Evolutionary conservation across 2,329 filamentous ascomycete genomes (phyloP).

Genomic region (Aureobasidium sp.): DNA sequence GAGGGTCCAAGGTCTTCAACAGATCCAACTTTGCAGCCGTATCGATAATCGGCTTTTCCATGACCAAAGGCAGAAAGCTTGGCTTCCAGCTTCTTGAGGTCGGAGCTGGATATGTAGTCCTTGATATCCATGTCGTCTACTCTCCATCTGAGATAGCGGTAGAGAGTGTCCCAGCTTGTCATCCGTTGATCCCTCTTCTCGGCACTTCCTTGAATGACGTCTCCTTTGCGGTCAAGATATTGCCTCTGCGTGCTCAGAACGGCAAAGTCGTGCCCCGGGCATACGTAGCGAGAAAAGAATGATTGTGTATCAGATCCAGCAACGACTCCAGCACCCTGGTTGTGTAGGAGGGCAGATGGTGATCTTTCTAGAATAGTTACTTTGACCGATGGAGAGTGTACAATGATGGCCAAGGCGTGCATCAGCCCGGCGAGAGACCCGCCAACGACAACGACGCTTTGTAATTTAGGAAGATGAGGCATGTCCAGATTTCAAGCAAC

Average conservation of each 20-base stretch:
- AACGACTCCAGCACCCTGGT: slow-evolving; percentile 45
- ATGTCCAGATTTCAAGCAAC: background rate
- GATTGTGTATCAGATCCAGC: slow-evolving; percentile 39
- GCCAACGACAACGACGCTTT: slow-evolving; percentile 24
- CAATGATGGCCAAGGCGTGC: slow-evolving; percentile 24
- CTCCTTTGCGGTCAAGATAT: slow-evolving; percentile 26
- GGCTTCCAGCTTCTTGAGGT: background rate
- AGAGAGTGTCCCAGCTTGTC: slow-evolving; percentile 45
- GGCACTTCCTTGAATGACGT: slow-evolving; percentile 23
- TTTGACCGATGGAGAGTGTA: slow-evolving; percentile 21
- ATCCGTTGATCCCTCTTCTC: slow-evolving; percentile 36
- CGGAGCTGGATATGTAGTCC: slow-evolving; percentile 22
- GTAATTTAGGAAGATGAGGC: background rate
- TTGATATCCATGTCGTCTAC: slow-evolving; percentile 35
- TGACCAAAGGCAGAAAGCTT: background rate
- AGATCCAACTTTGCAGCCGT: slow-evolving; percentile 26
- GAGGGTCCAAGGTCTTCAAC: slow-evolving; percentile 19
- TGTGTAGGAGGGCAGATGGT: slow-evolving; percentile 36
- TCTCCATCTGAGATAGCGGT: slow-evolving; percentile 40
- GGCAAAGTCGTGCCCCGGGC: slow-evolving; percentile 29
- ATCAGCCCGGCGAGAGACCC: slow-evolving; percentile 27
- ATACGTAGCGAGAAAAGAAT: slow-evolving; percentile 38
- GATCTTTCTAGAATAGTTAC: slow-evolving; percentile 38
- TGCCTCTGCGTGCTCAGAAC: slow-evolving; percentile 24
- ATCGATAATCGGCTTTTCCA: slow-evolving; percentile 24